phyloP scores from a whole-genome alignment of 2,329 filamentous ascomycete species.

The Aspergillus pseudoglaucus region DNA sequence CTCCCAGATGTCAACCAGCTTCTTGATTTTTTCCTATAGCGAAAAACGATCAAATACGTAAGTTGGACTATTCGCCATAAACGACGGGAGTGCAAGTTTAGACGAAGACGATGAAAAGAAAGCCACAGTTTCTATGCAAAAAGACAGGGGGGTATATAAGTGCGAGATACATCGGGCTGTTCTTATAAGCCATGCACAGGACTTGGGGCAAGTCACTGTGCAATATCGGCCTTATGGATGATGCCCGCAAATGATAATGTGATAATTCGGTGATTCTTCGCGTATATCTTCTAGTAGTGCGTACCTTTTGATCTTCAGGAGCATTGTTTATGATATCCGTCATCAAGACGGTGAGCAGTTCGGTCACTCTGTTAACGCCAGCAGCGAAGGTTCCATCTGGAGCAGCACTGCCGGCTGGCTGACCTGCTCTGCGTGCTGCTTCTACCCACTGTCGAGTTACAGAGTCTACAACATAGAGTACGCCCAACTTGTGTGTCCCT shows the following conservation, averaged over 20 bases:
- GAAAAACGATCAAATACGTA: constrained; percentile 41
- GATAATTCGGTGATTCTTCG: constrained; percentile 18
- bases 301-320: constrained; percentile 94
- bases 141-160: constrained; percentile 12
- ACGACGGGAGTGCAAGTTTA: constrained; percentile 13
- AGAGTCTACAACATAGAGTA: constrained; percentile 99
- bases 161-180: constrained; percentile 19
- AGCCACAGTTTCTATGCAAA: constrained; percentile 18
- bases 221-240: constrained; percentile 14
- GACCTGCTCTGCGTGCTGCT: constrained; percentile 78
- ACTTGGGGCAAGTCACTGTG: constrained; percentile 22
- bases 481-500: constrained; percentile 92
- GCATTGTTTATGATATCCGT: constrained; percentile 86
- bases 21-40: constrained; percentile 87
- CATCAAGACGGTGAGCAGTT: constrained; percentile 88
- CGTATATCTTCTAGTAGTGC: constrained; percentile 44
- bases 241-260: constrained; percentile 24
- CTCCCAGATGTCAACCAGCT: constrained; percentile 96
- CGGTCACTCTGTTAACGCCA: constrained; percentile 92
- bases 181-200: constrained; percentile 17
- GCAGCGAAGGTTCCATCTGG: constrained; percentile 90
- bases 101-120: constrained; percentile 11
- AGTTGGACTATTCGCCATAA: constrained; percentile 38
- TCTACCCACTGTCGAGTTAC: constrained; percentile 99
- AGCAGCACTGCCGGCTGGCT: constrained; percentile 72